Base-by-base conservation (phyloP, 306 rosid genomes). In the Cucurbita pepo region DNA sequence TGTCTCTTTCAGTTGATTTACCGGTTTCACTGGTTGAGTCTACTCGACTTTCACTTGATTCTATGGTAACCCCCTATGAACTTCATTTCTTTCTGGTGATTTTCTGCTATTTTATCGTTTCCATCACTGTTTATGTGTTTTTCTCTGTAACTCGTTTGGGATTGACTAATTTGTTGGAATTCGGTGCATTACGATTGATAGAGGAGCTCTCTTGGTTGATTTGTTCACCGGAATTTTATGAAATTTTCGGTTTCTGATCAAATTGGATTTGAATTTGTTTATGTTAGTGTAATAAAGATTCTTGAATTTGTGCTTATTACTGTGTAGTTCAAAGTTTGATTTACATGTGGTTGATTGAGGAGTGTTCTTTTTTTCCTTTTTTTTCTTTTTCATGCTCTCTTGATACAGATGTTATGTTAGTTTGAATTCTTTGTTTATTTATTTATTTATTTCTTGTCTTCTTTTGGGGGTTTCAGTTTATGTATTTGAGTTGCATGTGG, bases 401-500 rank as follows among this genome's bases (percentile, higher is more conserved):
- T 41, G 52, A 22, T 6, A 47, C 75, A 69, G 71, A 55, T 11
- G 0, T 72, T 55, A 44, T 48, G 0, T 72, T 55, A 44, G 51
- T 71, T 37, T 54, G 51, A 30, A 22, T 44, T 56, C 15, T 69
- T 77, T 44, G 71, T 77, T 80, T 80, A n/a, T 65, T 75, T 69
- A 78, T 71, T 30, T 30, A 30, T 30, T 75, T 64, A 53, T 75
- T 65, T 15, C 41, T 37, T 73, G 74, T 80, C 72, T 77, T 44
- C 54, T 59, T 76, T 70, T 79, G 54, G 75, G 76, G 77, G 65
- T 82, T 80, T 62, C 89, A 95, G 97, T 84, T 85, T 78, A 85
- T 89, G 83, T 88, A 77, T 79, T 78, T 88, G 91, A 95, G 90
- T 86, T 89, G 96, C 94, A 88, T 86, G 95, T 80, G 86, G 88